phyloP scores from a whole-genome alignment of 78 protist genomes.

The Emiliania huxleyi region DNA sequence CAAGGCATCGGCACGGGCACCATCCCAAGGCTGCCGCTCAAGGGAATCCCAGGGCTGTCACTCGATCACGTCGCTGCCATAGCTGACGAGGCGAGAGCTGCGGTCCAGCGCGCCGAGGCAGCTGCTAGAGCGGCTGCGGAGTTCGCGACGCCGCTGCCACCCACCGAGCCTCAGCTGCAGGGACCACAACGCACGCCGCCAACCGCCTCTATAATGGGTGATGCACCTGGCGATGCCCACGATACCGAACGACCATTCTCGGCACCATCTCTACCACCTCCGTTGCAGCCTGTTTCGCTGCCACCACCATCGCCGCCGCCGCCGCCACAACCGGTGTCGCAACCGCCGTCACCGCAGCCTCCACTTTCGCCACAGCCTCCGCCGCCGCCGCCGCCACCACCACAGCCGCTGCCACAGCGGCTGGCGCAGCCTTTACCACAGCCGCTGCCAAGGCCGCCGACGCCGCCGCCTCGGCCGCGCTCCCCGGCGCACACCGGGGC shows the following conservation, averaged over 20 bases:
- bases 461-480: not conserved
- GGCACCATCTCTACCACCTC: too few species aligned
- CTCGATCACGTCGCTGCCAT: not conserved
- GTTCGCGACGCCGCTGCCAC: not conserved
- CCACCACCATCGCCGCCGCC: too few species aligned
- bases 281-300: too few species aligned
- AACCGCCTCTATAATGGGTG: too few species aligned
- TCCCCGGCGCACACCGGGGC: not conserved
- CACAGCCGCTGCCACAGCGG: not conserved
- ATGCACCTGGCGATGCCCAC: too few species aligned
- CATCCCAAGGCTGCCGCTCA: not conserved
- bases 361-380: not conserved
- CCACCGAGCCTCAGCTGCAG: not conserved
- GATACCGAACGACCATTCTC: too few species aligned
- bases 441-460: not conserved
- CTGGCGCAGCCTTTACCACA: not conserved
- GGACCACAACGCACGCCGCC: not conserved
- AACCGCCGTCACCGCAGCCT: too few species aligned
- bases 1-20: not conserved
- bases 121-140: not conserved
- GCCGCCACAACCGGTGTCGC: too few species aligned
- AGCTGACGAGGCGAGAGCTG: not conserved
- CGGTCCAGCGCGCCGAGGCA: not conserved
- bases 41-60: too few species aligned
- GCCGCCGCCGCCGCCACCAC: not conserved